Evolutionary conservation across 2,329 filamentous ascomycete genomes (phyloP).

Genomic region (Pseudomassariella vexata): DNA sequence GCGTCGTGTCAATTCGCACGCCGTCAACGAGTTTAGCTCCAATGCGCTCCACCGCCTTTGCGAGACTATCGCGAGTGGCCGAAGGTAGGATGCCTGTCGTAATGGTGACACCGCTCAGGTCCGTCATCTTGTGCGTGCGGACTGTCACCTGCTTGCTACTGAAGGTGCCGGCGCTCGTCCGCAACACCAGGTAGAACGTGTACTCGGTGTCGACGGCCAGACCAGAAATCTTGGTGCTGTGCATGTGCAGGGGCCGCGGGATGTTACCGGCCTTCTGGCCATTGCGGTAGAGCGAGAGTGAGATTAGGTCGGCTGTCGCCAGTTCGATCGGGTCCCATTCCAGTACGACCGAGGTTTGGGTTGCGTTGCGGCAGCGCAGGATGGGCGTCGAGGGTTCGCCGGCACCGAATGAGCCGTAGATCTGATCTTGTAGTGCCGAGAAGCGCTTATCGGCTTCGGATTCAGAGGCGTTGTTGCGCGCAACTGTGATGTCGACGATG

Average conservation of each 20-base stretch:
- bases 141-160: constrained; percentile 78
- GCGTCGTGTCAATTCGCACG: constrained; percentile 94
- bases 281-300: constrained; percentile 88
- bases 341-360: constrained; percentile 95
- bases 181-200: constrained; percentile 82
- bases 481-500: constrained; percentile 95
- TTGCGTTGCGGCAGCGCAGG: constrained; percentile 91
- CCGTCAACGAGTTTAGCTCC: constrained; percentile 86
- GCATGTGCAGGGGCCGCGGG: constrained; percentile 77
- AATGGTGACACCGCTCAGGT: constrained; percentile 90
- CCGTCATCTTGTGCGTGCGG: constrained; percentile 97
- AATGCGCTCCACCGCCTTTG: constrained; percentile 74
- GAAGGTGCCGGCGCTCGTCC: constrained; percentile 84
- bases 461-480: constrained; percentile 79
- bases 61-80: constrained; percentile 65
- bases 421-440: constrained; percentile 78
- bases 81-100: constrained; percentile 81
- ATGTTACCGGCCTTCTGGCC: constrained; percentile 95
- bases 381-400: constrained; percentile 69
- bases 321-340: constrained; percentile 96
- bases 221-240: constrained; percentile 94
- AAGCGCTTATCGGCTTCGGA: constrained; percentile 69
- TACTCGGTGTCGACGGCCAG: constrained; percentile 96
- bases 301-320: constrained; percentile 85
- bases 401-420: constrained; percentile 80